phyloP scores from a whole-genome alignment of 1,139 yeast genomes.

The Diutina scorzettiae region DNA sequence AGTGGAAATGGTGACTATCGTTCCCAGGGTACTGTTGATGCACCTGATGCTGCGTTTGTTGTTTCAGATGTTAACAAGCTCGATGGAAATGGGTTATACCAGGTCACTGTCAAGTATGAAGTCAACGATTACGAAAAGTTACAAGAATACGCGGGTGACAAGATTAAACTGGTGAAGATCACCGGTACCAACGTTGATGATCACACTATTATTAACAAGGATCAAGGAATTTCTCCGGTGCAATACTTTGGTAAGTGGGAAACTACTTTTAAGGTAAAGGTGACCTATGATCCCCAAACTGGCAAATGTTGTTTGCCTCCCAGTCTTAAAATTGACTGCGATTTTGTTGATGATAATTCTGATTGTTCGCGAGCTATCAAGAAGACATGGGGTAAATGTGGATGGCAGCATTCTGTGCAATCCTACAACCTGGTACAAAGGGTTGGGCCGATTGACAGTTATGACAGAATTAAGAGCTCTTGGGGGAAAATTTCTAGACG shows the following conservation, averaged over 20 bases:
- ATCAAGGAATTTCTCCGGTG: neutral
- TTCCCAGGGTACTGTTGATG: neutral
- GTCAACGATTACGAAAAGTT: neutral
- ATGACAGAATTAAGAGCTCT: neutral
- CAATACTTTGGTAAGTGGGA: constrained; percentile 1
- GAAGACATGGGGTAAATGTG: constrained; percentile 3
- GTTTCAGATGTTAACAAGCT: neutral
- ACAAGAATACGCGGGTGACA: neutral
- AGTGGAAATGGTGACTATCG: neutral
- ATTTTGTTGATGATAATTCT: neutral
- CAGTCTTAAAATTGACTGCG: neutral
- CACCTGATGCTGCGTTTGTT: neutral
- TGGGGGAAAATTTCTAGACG: neutral
- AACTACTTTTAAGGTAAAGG: neutral
- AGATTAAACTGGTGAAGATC: neutral
- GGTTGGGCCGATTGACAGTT: neutral
- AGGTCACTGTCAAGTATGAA: constrained; percentile 1
- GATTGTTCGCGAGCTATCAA: constrained; percentile 4
- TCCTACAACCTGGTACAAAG: neutral
- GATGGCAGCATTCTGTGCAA: neutral
- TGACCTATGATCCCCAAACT: neutral
- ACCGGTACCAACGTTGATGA: neutral
- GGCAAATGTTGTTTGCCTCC: constrained; percentile 1
- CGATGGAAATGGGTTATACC: neutral
- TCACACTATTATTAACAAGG: neutral